Conservation (phyloP, 1,284 basidiomycete genomes). For the Tremellales sp. region DNA sequence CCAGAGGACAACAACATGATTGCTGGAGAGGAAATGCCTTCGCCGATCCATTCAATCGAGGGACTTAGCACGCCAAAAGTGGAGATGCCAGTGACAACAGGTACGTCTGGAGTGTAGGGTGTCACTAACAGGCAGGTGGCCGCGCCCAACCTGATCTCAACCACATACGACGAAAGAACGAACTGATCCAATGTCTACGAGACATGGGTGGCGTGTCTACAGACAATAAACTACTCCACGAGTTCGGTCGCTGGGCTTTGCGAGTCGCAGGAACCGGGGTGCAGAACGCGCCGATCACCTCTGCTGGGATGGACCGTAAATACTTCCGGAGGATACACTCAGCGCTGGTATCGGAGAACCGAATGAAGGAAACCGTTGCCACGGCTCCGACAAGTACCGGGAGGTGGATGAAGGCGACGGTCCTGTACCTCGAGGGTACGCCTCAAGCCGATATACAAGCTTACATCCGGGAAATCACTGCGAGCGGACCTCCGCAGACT, state of each 20-base stretch:
- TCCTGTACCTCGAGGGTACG: conserved; percentile 24
- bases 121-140: not conserved
- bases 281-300: conserved; percentile 29
- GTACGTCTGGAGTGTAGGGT: not conserved
- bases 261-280: conserved; percentile 35
- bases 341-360: conserved; percentile 22
- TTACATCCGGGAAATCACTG: conserved; percentile 26
- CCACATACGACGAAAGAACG: conserved; percentile 26
- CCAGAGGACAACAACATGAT: too few relatives aligned
- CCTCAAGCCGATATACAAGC: conserved; percentile 18
- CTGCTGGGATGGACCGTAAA: conserved; percentile 36
- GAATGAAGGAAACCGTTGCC: conserved; percentile 29
- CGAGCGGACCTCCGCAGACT: too few relatives aligned
- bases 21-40: too few relatives aligned
- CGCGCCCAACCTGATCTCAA: conserved; percentile 28
- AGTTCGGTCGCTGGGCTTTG: conserved; percentile 30
- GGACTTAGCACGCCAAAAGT: too few relatives aligned
- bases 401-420: conserved; percentile 23
- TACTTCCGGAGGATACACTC: conserved; percentile 23
- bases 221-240: conserved; percentile 21
- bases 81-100: not conserved
- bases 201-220: conserved; percentile 29
- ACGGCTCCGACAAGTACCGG: conserved; percentile 35
- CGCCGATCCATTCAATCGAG: too few relatives aligned
- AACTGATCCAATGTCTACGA: conserved; percentile 29